Percentiles rank a stretch among this genome's conserved stretches.
These are phyloP conservation scores for Gleditsia sinensis DNA, from an alignment of 306 rosid genomes.

Conservation along the genomic window DNA sequence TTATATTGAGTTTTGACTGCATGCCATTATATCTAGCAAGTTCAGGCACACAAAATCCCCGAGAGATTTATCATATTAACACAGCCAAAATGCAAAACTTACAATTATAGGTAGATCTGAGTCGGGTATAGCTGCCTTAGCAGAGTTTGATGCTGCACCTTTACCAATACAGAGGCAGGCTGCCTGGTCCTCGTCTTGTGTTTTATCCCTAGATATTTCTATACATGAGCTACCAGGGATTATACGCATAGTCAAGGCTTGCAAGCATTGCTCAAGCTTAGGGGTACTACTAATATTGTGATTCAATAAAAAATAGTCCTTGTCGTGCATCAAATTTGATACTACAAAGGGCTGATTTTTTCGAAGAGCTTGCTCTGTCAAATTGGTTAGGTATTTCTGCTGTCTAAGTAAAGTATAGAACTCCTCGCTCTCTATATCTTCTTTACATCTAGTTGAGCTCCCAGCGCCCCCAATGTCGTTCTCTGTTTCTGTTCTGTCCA, in stretches of 20 bases:
- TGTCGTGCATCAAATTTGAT: conserved; percentile 67
- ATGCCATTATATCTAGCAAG: background rate
- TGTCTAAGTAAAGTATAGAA: conserved; percentile 63
- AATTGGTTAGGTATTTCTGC: conserved; percentile 69
- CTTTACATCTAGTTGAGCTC: conserved; percentile 52
- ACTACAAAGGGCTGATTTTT: conserved; percentile 81
- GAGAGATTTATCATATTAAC: background rate
- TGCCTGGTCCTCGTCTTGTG: conserved; percentile 53
- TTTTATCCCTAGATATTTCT: conserved; percentile 55
- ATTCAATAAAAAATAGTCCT: conserved; percentile 45
- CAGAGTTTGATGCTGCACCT: conserved; percentile 45
- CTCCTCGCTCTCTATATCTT: conserved; percentile 56
- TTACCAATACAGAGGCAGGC: conserved; percentile 50
- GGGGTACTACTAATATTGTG: conserved; percentile 55
- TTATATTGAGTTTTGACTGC: background rate
- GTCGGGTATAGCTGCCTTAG: conserved; percentile 45
- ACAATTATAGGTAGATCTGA: conserved; percentile 67
- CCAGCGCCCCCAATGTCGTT: conserved; percentile 46
- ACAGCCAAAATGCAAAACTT: conserved; percentile 46
- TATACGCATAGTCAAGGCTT: conserved; percentile 67
- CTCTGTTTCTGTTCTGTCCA: conserved; percentile 60
- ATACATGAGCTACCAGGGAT: conserved; percentile 58
- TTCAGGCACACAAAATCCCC: background rate
- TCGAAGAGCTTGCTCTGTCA: conserved; percentile 86
- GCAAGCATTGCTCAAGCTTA: conserved; percentile 86